Evolutionary conservation across 2,329 filamentous ascomycete species (phyloP).

Genomic region (Talaromyces islandicus): DNA sequence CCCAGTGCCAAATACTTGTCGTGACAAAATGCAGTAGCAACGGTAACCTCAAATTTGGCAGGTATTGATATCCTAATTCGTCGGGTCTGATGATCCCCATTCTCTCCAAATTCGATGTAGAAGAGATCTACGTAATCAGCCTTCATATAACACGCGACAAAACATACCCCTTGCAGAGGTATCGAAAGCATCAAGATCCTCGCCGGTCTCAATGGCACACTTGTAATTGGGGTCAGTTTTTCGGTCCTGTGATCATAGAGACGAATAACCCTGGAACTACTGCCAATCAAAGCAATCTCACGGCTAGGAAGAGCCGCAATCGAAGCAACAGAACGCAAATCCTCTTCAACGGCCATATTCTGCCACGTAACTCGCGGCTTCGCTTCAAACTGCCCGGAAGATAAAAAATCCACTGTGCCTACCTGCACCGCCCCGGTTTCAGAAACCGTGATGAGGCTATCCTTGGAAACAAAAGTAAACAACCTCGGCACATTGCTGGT

Average conservation of each 20-base stretch:
- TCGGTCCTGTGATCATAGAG: constrained; percentile 28
- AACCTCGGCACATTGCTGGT: constrained; percentile 17
- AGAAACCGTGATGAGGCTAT: constrained; percentile 27
- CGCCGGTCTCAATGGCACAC: constrained; percentile 23
- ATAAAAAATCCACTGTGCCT: constrained; percentile 17
- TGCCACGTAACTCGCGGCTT: constrained; percentile 20
- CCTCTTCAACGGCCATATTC: constrained; percentile 18
- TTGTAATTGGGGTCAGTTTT: constrained; percentile 18
- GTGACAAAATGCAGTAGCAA: constrained; percentile 33
- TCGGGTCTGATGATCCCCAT: constrained; percentile 21
- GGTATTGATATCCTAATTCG: constrained; percentile 25
- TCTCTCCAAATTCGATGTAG: constrained; percentile 13
- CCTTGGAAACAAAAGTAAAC: constrained; percentile 29
- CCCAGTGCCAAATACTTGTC: constrained; percentile 45
- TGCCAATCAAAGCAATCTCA: constrained; percentile 30
- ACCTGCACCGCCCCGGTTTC: constrained; percentile 26
- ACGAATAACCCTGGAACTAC: constrained; percentile 25
- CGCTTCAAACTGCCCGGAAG: neutral
- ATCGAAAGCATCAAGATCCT: constrained; percentile 20
- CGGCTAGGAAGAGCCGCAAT: constrained; percentile 23
- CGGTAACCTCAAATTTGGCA: constrained; percentile 47
- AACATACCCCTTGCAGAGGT: constrained; percentile 14
- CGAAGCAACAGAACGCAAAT: constrained; percentile 24
- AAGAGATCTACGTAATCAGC: constrained; percentile 25
- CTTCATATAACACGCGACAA: constrained; percentile 22